These are phyloP conservation scores for Boletus subcaerulescens DNA, from an alignment of 768 basidiomycete species.

Conservation along the genomic window DNA sequence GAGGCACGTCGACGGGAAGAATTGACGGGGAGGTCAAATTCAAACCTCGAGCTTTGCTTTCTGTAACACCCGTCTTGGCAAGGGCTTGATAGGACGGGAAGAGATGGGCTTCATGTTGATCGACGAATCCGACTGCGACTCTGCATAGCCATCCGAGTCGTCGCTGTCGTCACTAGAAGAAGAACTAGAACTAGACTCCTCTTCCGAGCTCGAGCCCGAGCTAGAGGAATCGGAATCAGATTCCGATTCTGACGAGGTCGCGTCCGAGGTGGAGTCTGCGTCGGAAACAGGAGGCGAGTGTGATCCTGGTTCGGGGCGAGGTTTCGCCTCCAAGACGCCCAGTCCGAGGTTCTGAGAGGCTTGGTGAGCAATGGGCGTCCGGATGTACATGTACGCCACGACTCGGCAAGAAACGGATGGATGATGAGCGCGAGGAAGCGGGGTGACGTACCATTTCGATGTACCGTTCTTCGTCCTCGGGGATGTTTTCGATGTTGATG, in stretches of 20 bases:
- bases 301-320: slow-evolving; percentile 15
- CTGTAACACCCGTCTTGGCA: slow-evolving; percentile 39
- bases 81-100: slow-evolving; percentile 45
- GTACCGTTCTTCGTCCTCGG: slow-evolving; percentile 45
- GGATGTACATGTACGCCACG: neutral
- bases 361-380: neutral
- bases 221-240: slow-evolving; percentile 11
- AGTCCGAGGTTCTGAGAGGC: slow-evolving; percentile 56
- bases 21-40: neutral
- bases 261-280: neutral
- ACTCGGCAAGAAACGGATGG: neutral
- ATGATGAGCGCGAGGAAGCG: neutral
- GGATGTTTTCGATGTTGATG: slow-evolving; percentile 69
- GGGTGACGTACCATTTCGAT: slow-evolving; percentile 59
- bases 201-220: slow-evolving; percentile 5
- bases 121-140: slow-evolving; percentile 14
- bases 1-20: neutral
- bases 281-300: slow-evolving; percentile 15
- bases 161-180: slow-evolving; percentile 1
- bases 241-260: slow-evolving; percentile 9
- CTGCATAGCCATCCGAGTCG: slow-evolving; percentile 8
- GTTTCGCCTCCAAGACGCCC: slow-evolving; percentile 51
- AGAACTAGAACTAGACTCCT: slow-evolving; percentile 7
- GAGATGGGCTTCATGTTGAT: slow-evolving; percentile 39
- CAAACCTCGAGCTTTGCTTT: slow-evolving; percentile 34